Evolutionary conservation across 306 rosid genomes (phyloP).

Genomic region (Phaseolus lunatus): DNA sequence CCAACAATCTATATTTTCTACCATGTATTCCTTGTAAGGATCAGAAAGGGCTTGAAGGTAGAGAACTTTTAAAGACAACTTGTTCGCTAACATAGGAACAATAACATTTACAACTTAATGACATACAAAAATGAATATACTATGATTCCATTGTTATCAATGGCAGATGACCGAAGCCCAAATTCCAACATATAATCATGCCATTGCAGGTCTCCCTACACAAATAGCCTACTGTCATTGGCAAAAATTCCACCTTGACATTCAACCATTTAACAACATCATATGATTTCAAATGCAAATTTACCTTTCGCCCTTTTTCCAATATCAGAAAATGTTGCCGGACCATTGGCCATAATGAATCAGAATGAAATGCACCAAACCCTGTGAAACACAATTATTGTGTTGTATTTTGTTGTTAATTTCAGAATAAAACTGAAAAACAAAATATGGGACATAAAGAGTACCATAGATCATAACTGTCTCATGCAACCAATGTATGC

Average conservation of each 20-base stretch:
- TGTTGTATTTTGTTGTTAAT: background rate
- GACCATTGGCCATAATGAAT: conserved; percentile 74
- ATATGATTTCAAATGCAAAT: background rate
- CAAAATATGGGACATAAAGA: background rate
- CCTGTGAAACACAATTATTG: conserved; percentile 43
- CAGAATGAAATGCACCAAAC: conserved; percentile 45
- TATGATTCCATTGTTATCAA: background rate
- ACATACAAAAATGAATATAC: background rate
- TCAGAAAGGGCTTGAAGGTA: background rate
- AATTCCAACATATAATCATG: background rate
- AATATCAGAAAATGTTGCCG: conserved; percentile 86
- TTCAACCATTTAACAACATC: background rate
- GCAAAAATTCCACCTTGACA: background rate
- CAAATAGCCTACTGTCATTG: background rate
- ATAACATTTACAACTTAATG: no score
- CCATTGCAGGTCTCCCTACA: background rate
- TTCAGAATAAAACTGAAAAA: background rate
- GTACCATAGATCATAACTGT: background rate
- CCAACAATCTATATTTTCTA: conserved; percentile 20
- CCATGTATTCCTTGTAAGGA: background rate
- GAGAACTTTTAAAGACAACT: background rate
- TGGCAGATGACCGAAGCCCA: background rate
- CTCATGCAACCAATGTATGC: background rate
- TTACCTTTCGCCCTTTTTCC: conserved; percentile 92
- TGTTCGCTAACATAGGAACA: background rate